Evolutionary conservation across 495 filamentous ascomycete species (phyloP).

Genomic region (Xylaria scruposa): DNA sequence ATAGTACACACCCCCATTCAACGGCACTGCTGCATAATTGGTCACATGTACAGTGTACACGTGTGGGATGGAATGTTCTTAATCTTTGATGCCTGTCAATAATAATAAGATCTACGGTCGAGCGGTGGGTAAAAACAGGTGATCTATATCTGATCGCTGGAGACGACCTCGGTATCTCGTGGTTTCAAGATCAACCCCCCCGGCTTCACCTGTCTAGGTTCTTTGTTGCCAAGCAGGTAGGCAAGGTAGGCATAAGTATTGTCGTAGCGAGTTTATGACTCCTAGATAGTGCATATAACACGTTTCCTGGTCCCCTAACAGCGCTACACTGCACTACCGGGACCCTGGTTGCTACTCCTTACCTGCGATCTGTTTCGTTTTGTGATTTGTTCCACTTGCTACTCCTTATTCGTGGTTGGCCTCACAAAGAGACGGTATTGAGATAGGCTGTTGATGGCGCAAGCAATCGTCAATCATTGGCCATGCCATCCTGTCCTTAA

Average conservation of each 20-base stretch:
- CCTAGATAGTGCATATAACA: not conserved
- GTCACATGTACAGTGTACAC: slow-evolving; percentile 19
- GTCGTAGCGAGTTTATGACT: slow-evolving; percentile 9
- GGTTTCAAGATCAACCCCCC: slow-evolving; percentile 16
- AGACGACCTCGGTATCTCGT: slow-evolving; percentile 16
- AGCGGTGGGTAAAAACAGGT: slow-evolving; percentile 21
- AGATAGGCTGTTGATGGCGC: not conserved
- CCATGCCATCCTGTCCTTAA: not conserved
- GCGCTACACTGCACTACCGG: slow-evolving; percentile 6
- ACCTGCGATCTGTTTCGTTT: slow-evolving; percentile 16
- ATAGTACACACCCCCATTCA: not conserved
- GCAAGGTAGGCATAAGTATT: not conserved
- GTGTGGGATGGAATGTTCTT: not conserved
- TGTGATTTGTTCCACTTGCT: slow-evolving; percentile 1
- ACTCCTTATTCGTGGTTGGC: not conserved
- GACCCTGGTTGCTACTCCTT: not conserved
- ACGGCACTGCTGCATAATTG: not conserved
- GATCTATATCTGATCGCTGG: slow-evolving; percentile 17
- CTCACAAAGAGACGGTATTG: not conserved
- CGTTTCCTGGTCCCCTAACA: not conserved
- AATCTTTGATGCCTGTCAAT: not conserved
- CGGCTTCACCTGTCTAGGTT: not conserved
- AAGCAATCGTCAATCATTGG: not conserved
- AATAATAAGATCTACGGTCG: slow-evolving; percentile 26
- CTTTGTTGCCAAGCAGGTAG: slow-evolving; percentile 12